Base-by-base conservation (phyloP, 176 grass and related monocot species). In the Elaeis guineensis region DNA sequence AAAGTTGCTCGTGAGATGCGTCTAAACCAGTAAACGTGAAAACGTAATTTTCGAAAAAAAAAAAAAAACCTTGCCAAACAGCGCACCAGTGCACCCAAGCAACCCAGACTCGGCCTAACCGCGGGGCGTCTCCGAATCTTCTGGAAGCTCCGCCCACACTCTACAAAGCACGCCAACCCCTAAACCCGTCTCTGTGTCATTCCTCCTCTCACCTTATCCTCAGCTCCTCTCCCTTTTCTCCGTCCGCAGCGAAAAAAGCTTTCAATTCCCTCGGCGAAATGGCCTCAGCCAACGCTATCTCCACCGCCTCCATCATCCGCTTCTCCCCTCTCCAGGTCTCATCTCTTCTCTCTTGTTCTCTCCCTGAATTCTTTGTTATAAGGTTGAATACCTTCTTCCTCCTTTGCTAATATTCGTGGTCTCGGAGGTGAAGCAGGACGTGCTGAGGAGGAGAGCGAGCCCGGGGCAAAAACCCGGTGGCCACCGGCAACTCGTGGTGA, bases 271-370 rank as follows among this genome's bases (percentile, higher is more conserved):
- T 5, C 24, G 23, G 5, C 57, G 24, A 8, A 32, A 64, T 58
- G 58, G 80, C 52, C 44, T 84, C 88, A 51, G 79, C 86, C 6
- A 86, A 80, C 69, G 84, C 84, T 35, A 85, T 77, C 64, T 85
- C 78, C 57, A 67, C 69, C 52, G 75, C 82, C 49, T 77, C 82
- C 58, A 64, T 80, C 50, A 49, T 78, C 56, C 73, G 62, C 25
- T 79, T 78, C 35, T 59, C 79, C 70, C 50, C 79, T 32, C 71
- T 85, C 72, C 86, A 67, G 67, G 83, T 79, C 44, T 17, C 29
- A 66, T 21, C 51, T 49, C 71, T 22, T 22, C 51, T 52, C 21
- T 65, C 44, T 52, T 18, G 0, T 7, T 0, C 3, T 16, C 17
- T 26, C 19, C 18, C 19, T 55, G 50, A 22, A 22, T 17, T 11